Percentiles rank a stretch among this genome's conserved stretches.
phyloP scores from a whole-genome alignment of 257 asterid species.

The Mitragyna speciosa region DNA sequence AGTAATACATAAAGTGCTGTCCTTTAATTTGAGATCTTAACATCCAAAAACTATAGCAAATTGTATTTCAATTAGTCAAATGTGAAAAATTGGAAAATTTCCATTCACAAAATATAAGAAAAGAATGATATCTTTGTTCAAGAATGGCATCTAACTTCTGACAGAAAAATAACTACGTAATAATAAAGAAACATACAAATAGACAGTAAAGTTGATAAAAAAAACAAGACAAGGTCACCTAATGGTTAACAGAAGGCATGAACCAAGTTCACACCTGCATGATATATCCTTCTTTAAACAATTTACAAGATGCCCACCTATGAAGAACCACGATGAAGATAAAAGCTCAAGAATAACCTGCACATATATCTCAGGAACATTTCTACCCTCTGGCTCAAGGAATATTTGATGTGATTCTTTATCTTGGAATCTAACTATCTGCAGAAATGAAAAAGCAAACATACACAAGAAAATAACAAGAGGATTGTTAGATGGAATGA shows the following conservation, averaged over 20 bases:
- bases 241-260: background rate
- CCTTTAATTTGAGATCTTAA: no score
- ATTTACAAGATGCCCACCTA: constrained; percentile 3
- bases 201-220: background rate
- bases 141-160: no score
- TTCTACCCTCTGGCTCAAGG: constrained; percentile 97
- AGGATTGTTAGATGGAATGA: background rate
- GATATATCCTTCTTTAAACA: background rate
- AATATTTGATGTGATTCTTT: constrained; percentile 98
- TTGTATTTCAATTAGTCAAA: background rate
- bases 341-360: constrained; percentile 57
- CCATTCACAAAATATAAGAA: no score
- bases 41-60: background rate
- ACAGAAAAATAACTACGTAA: background rate
- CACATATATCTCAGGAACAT: constrained; percentile 94
- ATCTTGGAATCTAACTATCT: constrained; percentile 94
- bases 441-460: constrained; percentile 29
- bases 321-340: constrained; percentile 17
- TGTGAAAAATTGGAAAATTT: no score
- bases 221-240: no score
- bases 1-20: no score
- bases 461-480: constrained; percentile 19
- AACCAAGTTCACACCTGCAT: background rate
- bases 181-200: no score
- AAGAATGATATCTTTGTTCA: background rate